Base-by-base conservation (phyloP, 768 basidiomycete species). In the Tremella fuciformis region DNA sequence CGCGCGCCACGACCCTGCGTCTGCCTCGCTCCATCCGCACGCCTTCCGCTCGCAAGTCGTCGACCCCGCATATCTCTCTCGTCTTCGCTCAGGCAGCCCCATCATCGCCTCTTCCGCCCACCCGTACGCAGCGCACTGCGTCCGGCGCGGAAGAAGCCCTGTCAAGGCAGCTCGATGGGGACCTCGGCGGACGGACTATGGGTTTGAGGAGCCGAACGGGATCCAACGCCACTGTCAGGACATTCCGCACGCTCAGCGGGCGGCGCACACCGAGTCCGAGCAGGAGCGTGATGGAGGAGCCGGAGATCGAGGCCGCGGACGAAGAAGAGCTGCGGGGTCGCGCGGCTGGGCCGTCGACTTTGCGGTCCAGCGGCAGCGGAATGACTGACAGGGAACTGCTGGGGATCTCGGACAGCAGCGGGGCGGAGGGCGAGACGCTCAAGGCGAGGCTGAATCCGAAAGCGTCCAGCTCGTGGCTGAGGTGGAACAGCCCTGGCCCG, bases 131-230 rank as follows among this genome's bases (percentile, higher is more conserved):
- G 15, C 37, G 21, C 2, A 15, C 19, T 3, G 21, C 58, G 29
- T 59, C 62, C 11, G 55, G 47, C 9, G 50, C 58, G 39, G 71
- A 73, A 44, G 60, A 66, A 44, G 56, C 65, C 7, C 50, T 73
- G 18, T 55, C 57, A 6, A 54, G 60, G 21, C 71, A 73, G 52
- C 59, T 73, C 8, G 64, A 73, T 53, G 61, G 62, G n/a, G 69
- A 68, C 57, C 39, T 58, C 11, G 69, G 71, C 19, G 71, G 71
- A 19, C 52, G 58, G 21, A 58, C 60, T 46, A 73, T 73, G 65
- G 66, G 66, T 1, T 48, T 73, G 58, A 50, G 69, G 22, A 70
- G 68, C 55, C 42, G 68, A 38, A 16, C 65, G 25, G 60, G 61
- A 38, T 64, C 61, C 42, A 66, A 53, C 29, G 71, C 64, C 22